A percentile compares a stretch with the other conserved stretches of the same genome.
phyloP scores from a whole-genome alignment of 371 early-diverging fungal species.

The Mucor piriformis region DNA sequence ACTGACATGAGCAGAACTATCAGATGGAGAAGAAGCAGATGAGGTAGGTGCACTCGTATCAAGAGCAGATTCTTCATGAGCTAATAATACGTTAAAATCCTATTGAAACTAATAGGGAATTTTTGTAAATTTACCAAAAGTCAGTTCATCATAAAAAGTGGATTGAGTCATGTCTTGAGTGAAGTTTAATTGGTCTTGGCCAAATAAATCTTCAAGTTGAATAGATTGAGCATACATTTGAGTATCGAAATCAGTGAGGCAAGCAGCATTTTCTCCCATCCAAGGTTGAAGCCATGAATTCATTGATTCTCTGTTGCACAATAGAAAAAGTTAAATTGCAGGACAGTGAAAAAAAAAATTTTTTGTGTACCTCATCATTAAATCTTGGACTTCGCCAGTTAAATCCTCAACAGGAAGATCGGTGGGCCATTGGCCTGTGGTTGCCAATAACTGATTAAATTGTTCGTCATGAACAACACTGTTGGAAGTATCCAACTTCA shows the following conservation, averaged over 20 bases:
- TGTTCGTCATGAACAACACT: constrained; percentile 27
- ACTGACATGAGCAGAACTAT: constrained; percentile 20
- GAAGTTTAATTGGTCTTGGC: constrained; percentile 35
- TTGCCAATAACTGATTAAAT: constrained; percentile 30
- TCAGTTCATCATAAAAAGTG: constrained; percentile 46
- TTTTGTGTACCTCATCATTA: constrained; percentile 44
- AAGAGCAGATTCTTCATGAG: constrained; percentile 24
- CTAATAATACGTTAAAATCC: no score
- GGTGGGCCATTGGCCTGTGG: constrained; percentile 21
- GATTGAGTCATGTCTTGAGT: constrained; percentile 18
- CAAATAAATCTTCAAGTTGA: constrained; percentile 45
- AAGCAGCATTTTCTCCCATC: constrained; percentile 23
- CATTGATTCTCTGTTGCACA: constrained; percentile 29
- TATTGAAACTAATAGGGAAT: background rate
- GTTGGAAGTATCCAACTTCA: constrained; percentile 6
- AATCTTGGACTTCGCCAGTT: constrained; percentile 48
- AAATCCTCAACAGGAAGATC: constrained; percentile 39
- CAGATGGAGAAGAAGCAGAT: constrained; percentile 28
- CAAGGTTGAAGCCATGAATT: constrained; percentile 39
- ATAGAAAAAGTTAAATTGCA: constrained; percentile 7
- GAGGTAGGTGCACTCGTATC: constrained; percentile 30
- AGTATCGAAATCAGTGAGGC: constrained; percentile 35
- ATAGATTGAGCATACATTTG: constrained; percentile 42
- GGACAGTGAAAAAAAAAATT: constrained; percentile 11
- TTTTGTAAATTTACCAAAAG: constrained; percentile 38